Evolutionary conservation across 495 filamentous ascomycete genomes (phyloP).

Genomic region (Trichocladium antarcticum): DNA sequence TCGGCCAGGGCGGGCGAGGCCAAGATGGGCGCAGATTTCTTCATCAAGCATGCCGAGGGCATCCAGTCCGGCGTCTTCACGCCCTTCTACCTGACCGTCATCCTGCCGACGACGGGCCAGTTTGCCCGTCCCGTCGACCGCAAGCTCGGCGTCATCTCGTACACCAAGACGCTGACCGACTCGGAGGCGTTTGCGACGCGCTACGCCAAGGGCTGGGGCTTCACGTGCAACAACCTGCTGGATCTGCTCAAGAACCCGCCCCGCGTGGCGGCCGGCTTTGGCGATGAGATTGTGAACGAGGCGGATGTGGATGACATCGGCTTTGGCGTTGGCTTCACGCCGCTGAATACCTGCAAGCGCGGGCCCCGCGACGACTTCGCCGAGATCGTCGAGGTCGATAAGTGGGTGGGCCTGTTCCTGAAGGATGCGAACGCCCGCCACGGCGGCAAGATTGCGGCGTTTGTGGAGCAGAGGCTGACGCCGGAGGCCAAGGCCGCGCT

Average conservation of each 20-base stretch:
- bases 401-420: slow-evolving; percentile 66
- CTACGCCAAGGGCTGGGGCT: slow-evolving; percentile 77
- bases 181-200: slow-evolving; percentile 65
- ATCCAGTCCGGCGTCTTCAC: slow-evolving; percentile 74
- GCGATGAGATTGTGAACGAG: slow-evolving; percentile 68
- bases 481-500: slow-evolving; percentile 33
- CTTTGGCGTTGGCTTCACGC: slow-evolving; percentile 88
- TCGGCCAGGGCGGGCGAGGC: slow-evolving; percentile 57
- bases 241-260: slow-evolving; percentile 83
- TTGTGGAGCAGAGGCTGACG: slow-evolving; percentile 29
- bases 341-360: slow-evolving; percentile 75
- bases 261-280: slow-evolving; percentile 45
- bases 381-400: slow-evolving; percentile 64
- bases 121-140: slow-evolving; percentile 79
- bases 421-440: slow-evolving; percentile 40
- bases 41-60: slow-evolving; percentile 67
- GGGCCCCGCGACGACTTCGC: slow-evolving; percentile 62
- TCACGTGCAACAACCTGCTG: slow-evolving; percentile 73
- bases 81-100: slow-evolving; percentile 69
- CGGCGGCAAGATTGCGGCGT: slow-evolving; percentile 29
- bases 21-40: slow-evolving; percentile 82
- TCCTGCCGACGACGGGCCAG: slow-evolving; percentile 79
- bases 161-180: slow-evolving; percentile 80
- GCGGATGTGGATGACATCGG: slow-evolving; percentile 87
- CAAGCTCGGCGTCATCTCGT: slow-evolving; percentile 83